Conservation (phyloP, 2,329 filamentous ascomycete genomes). For the Hypoxylon sp. region DNA sequence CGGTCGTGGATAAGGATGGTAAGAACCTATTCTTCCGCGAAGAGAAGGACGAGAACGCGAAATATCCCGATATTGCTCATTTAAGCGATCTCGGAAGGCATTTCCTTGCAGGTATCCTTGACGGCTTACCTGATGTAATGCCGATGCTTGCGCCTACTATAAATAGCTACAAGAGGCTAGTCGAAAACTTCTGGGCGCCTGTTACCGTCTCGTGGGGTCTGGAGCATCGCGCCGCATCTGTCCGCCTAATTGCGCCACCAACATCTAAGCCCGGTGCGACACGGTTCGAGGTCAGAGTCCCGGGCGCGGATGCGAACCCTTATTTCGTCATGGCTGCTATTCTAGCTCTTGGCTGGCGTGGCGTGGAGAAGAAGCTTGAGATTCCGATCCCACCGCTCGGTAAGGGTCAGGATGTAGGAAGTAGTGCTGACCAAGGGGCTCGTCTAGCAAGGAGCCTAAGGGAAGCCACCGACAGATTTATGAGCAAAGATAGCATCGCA, state of each 20-base stretch:
- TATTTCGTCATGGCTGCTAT: conserved; percentile 90
- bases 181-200: conserved; percentile 99
- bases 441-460: conserved; percentile 86
- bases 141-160: conserved; percentile 93
- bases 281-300: conserved; percentile 91
- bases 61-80: conserved; percentile 81
- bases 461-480: conserved; percentile 86
- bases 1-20: conserved; percentile 82
- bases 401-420: conserved; percentile 86
- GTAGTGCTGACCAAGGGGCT: conserved; percentile 77
- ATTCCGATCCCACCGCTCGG: conserved; percentile 86
- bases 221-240: conserved; percentile 92
- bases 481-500: conserved; percentile 84
- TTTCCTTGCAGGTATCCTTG: conserved; percentile 91
- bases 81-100: conserved; percentile 92
- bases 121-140: conserved; percentile 95
- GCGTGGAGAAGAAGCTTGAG: conserved; percentile 91
- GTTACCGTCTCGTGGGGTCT: conserved; percentile 98
- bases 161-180: conserved; percentile 97
- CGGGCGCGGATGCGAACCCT: conserved; percentile 94
- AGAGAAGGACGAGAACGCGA: conserved; percentile 76
- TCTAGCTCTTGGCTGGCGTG: conserved; percentile 89
- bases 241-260: conserved; percentile 90
- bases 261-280: conserved; percentile 88
- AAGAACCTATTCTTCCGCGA: conserved; percentile 88